Evolutionary conservation across 371 early-diverging fungal species (phyloP), one percentile per base, ranked within the genome.

Genomic region (Saksenaea vasiformis): DNA sequence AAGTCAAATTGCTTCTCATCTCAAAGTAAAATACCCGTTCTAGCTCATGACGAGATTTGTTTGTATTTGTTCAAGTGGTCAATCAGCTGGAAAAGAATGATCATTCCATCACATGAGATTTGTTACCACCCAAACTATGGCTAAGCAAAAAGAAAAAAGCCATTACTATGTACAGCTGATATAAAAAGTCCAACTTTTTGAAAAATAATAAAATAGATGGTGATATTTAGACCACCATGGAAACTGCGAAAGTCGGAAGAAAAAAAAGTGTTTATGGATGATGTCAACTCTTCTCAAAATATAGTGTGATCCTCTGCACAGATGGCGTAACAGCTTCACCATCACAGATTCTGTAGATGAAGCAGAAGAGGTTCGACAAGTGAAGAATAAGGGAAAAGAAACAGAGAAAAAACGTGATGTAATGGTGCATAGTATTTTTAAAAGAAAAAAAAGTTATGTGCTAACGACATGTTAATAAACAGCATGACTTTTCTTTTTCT

Each of bases 41-140:
- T 47, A 10, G 51, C 51, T 47, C 51, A 47, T 47, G 51, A 47
- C 51, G 51, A 47, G 51, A 47, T 47, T 47, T 47, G 51, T 47
- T 47, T 47, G 51, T 47, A 22, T 47, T 47, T 47, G 51, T 47
- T 47, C 51, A 47, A 47, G 22, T 47, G 51, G 22, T 17, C 27
- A 7, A 47, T 47, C 51, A 47, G 22, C 51, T 47, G 51, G 22
- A 47, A 47, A 17, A 47, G 7, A 2, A 17, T 47, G 51, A 47
- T 22, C 51, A 47, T 47, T 17, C 22, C 19, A 47, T 47, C 51
- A 47, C 51, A 47, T 47, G 51, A 47, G 27, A 47, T 47, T 19
- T 47, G 51, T 31, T 31, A 7, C 31, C 31, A 31, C 31, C 8
- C 51, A 44, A 44, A 14, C n/a, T 17, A 37, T 39, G 39, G 39